Percentiles rank a stretch among this genome's conserved stretches.
phyloP scores from a whole-genome alignment of 2,329 filamentous ascomycete species.

The Fusarium sp. region DNA sequence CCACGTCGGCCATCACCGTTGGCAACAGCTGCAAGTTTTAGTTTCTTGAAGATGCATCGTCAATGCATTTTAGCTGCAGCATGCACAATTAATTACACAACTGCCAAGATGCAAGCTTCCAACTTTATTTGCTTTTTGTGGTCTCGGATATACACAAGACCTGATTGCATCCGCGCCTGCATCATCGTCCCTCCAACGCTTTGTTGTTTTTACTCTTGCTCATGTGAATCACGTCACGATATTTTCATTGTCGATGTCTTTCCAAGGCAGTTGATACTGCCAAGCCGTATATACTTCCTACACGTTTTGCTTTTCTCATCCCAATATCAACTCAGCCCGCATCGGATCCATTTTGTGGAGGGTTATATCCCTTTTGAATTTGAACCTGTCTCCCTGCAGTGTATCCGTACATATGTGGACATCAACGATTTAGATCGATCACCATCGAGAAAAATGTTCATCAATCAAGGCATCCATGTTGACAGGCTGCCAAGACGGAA shows the following conservation, averaged over 20 bases:
- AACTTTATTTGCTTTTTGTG: slow-evolving; percentile 13
- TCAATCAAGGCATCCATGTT: background rate
- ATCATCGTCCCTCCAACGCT: slow-evolving; percentile 20
- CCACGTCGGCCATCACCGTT: slow-evolving; percentile 38
- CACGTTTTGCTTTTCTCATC: background rate
- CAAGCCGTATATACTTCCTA: slow-evolving; percentile 9
- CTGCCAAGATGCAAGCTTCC: slow-evolving; percentile 13
- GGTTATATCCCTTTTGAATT: slow-evolving; percentile 4
- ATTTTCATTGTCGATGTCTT: background rate
- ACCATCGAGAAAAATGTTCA: slow-evolving; percentile 2
- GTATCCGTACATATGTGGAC: background rate
- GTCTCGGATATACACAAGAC: slow-evolving; percentile 22
- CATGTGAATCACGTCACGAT: slow-evolving; percentile 15
- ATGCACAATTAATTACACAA: slow-evolving; percentile 23
- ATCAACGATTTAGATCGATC: background rate
- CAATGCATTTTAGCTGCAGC: background rate
- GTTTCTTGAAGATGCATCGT: slow-evolving; percentile 3
- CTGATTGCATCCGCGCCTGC: slow-evolving; percentile 6
- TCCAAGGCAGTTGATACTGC: background rate
- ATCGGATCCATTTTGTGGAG: slow-evolving; percentile 6
- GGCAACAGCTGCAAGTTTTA: slow-evolving; percentile 24
- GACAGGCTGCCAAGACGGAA: slow-evolving; percentile 6
- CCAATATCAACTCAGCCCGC: background rate
- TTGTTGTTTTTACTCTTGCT: slow-evolving; percentile 3
- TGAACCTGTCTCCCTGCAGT: slow-evolving; percentile 4